Evolutionary conservation across 169 alveolate species (phyloP).

Genomic region (Perkinsus marinus): DNA sequence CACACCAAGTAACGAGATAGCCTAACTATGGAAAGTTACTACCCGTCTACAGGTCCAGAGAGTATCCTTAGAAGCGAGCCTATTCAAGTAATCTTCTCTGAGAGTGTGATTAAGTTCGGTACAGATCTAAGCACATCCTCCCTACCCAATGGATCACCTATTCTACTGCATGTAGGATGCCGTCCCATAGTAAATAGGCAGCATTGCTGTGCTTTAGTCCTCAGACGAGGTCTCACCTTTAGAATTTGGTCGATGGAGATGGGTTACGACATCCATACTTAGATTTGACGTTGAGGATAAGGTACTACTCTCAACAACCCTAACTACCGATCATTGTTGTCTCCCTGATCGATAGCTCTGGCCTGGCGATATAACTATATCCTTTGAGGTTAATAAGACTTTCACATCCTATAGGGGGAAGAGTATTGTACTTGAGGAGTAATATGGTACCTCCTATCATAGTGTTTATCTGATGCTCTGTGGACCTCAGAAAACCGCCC

Average conservation of each 20-base stretch:
- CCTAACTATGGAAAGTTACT: no score
- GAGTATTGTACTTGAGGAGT: background rate
- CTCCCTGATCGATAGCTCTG: background rate
- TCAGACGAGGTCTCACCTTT: background rate
- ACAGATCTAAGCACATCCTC: background rate
- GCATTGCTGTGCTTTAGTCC: background rate
- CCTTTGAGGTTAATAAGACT: background rate
- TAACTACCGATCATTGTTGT: background rate
- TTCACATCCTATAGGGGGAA: background rate
- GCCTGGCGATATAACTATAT: background rate
- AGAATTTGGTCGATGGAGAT: background rate
- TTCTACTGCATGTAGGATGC: background rate
- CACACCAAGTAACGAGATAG: no score
- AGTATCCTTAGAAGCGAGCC: background rate
- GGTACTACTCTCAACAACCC: background rate
- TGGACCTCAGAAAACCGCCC: background rate
- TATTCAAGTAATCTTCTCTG: background rate
- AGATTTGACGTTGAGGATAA: background rate
- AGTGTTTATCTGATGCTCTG: background rate
- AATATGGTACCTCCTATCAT: background rate
- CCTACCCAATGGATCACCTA: background rate
- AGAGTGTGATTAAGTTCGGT: background rate
- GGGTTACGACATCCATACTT: background rate
- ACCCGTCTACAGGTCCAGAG: background rate
- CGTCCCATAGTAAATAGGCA: background rate